These are phyloP conservation scores for Diplodia seriata DNA, from an alignment of 2,329 filamentous ascomycete genomes.

Conservation along the genomic window DNA sequence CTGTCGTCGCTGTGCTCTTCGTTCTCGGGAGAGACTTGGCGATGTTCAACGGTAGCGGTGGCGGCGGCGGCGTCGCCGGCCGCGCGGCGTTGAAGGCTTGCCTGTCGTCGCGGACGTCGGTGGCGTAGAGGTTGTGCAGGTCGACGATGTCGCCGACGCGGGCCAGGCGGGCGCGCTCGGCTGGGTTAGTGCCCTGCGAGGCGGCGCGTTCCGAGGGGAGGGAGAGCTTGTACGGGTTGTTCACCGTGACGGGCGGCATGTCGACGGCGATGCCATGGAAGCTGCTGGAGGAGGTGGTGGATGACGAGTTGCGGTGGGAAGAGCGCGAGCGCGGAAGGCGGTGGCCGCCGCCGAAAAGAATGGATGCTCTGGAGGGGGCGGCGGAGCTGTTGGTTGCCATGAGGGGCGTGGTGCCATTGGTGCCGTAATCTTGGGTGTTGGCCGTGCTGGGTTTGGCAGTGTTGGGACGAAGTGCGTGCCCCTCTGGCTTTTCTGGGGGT, in stretches of 20 bases:
- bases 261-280: background rate
- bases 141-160: conserved; percentile 21
- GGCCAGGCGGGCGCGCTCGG: conserved; percentile 14
- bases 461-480: background rate
- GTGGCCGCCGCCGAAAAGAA: background rate
- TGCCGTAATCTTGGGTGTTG: conserved; percentile 1
- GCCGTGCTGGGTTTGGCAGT: background rate
- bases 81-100: conserved; percentile 1
- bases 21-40: background rate
- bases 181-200: conserved; percentile 1
- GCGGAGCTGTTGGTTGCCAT: background rate
- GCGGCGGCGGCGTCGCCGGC: conserved; percentile 18
- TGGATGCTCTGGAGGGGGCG: background rate
- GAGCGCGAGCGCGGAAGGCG: conserved; percentile 17
- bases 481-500: conserved; percentile 9
- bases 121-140: conserved; percentile 17
- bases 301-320: background rate
- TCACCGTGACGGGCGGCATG: conserved; percentile 1
- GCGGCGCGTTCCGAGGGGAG: conserved; percentile 25
- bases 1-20: background rate
- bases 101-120: conserved; percentile 1
- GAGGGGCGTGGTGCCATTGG: conserved; percentile 1
- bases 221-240: conserved; percentile 24
- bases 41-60: conserved; percentile 32
- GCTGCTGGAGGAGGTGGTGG: conserved; percentile 9